phyloP scores from a whole-genome alignment of 2,329 filamentous ascomycete genomes.

The Dactylellina parvicollis region DNA sequence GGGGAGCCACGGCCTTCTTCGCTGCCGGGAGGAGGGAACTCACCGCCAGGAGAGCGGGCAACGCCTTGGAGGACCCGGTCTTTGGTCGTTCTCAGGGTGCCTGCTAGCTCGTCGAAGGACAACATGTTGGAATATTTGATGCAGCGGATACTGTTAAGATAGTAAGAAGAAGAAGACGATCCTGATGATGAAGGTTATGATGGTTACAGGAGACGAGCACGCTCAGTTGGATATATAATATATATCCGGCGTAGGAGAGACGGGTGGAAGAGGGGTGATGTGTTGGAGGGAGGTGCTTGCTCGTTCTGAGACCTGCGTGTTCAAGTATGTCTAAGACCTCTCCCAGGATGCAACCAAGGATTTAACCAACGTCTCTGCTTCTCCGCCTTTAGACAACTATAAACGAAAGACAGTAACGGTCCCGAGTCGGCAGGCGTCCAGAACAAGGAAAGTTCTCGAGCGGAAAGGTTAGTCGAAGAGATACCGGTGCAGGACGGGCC shows the following conservation, averaged over 20 bases:
- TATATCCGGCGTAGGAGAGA: neutral
- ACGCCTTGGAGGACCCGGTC: slow-evolving; percentile 49
- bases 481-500: slow-evolving; percentile 12
- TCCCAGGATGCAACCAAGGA: neutral
- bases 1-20: slow-evolving; percentile 1
- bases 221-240: slow-evolving; percentile 3
- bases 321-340: slow-evolving; percentile 11
- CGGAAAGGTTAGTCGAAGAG: slow-evolving; percentile 23
- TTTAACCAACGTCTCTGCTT: slow-evolving; percentile 4
- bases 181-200: neutral
- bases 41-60: slow-evolving; percentile 45
- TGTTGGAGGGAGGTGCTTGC: slow-evolving; percentile 2
- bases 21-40: slow-evolving; percentile 27
- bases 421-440: slow-evolving; percentile 25
- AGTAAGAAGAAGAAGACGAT: neutral
- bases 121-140: slow-evolving; percentile 25
- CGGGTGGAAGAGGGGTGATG: neutral
- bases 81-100: slow-evolving; percentile 43
- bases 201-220: neutral
- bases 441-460: slow-evolving; percentile 12
- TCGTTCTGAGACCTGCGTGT: slow-evolving; percentile 3
- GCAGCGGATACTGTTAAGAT: neutral
- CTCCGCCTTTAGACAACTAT: slow-evolving; percentile 15
- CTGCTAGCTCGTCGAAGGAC: slow-evolving; percentile 49
- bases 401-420: slow-evolving; percentile 24